Evolutionary conservation across 1,284 basidiomycete species (phyloP).

Genomic region (Ganoderma resinaceum): DNA sequence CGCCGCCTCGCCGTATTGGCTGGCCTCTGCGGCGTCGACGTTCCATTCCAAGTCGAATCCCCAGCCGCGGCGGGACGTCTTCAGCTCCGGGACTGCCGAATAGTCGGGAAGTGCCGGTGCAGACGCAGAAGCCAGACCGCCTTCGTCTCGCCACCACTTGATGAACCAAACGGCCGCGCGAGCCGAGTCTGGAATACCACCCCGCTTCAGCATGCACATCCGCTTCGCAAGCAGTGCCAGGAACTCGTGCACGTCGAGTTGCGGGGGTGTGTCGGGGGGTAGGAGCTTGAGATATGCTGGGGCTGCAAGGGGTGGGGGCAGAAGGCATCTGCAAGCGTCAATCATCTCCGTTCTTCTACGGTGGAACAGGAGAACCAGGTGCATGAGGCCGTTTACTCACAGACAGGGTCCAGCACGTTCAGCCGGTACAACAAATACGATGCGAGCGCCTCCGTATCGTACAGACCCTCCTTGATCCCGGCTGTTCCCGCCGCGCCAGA

Average conservation of each 20-base stretch:
- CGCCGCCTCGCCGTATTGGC: constrained; percentile 42
- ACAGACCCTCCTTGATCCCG: constrained; percentile 94
- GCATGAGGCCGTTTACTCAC: constrained; percentile 50
- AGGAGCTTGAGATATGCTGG: constrained; percentile 77
- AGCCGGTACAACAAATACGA: constrained; percentile 91
- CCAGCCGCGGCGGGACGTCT: constrained; percentile 60
- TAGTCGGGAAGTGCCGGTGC: constrained; percentile 29
- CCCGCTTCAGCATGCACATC: constrained; percentile 82
- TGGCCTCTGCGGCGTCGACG: constrained; percentile 40
- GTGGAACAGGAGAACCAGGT: constrained; percentile 10
- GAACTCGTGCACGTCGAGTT: constrained; percentile 67
- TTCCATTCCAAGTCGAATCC: constrained; percentile 85
- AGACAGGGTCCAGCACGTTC: constrained; percentile 76
- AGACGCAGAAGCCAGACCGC: constrained; percentile 53
- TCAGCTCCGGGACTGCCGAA: constrained; percentile 9
- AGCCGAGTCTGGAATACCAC: constrained; percentile 73
- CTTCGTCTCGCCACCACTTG: constrained; percentile 84
- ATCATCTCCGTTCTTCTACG: constrained; percentile 15
- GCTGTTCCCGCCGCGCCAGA: constrained; percentile 53
- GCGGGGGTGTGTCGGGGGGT: constrained; percentile 59
- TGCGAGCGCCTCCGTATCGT: constrained; percentile 85
- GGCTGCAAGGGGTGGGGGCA: constrained; percentile 43
- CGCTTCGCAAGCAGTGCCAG: constrained; percentile 73
- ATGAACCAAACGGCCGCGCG: constrained; percentile 85
- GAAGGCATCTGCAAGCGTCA: constrained; percentile 18